Evolutionary conservation across 805 yeast species (phyloP).

Genomic region (Candida broadrunensis): DNA sequence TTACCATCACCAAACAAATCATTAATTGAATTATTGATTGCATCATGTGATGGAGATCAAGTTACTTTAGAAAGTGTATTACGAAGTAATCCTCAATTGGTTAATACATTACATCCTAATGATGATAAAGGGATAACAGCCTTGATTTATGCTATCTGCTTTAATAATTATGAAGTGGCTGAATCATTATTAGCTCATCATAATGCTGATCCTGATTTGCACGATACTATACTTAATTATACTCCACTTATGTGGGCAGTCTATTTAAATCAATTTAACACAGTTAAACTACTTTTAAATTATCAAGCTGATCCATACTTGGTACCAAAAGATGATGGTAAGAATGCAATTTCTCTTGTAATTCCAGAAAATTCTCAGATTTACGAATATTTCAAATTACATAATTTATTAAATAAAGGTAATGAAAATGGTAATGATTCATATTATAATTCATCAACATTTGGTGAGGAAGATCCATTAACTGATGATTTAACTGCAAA

Average conservation of each 20-base stretch:
- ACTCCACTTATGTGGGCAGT: conserved; percentile 89
- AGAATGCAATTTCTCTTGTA: conserved; percentile 57
- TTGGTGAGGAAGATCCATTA: conserved; percentile 7
- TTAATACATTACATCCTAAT: conserved; percentile 17
- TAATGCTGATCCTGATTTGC: conserved; percentile 46
- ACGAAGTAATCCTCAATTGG: conserved; percentile 17
- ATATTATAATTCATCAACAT: conserved; percentile 9
- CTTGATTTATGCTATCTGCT: conserved; percentile 53
- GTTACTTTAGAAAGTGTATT: conserved; percentile 27
- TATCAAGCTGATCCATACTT: conserved; percentile 63
- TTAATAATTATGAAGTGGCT: conserved; percentile 45
- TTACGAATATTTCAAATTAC: conserved; percentile 56
- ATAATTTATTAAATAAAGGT: conserved; percentile 28
- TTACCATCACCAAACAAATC: conserved; percentile 3
- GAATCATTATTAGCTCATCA: conserved; percentile 44
- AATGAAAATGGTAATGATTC: conserved; percentile 10
- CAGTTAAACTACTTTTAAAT: conserved; percentile 56
- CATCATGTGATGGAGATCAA: conserved; percentile 37
- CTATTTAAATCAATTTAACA: conserved; percentile 51
- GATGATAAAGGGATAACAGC: conserved; percentile 31
- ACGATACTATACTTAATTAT: conserved; percentile 51
- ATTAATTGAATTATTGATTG: conserved; percentile 23
- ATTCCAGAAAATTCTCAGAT: conserved; percentile 51
- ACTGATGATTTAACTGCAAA: conserved; percentile 29
- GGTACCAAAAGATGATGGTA: conserved; percentile 24